Conservation (phyloP, 1,284 basidiomycete genomes). For the Quambalaria eucalypti region DNA sequence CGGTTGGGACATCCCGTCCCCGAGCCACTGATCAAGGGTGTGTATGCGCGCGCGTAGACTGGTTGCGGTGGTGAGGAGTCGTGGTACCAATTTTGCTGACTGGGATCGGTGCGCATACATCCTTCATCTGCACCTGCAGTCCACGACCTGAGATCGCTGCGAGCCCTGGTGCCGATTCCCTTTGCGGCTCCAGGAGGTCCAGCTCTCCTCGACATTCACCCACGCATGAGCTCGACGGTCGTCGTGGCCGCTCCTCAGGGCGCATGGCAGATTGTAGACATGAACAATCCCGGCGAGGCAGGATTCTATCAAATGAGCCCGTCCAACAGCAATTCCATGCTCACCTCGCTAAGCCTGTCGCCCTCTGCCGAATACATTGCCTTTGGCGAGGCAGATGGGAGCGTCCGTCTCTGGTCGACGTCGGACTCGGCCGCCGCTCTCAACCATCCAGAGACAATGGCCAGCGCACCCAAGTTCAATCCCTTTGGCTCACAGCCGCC, state of each 20-base stretch:
- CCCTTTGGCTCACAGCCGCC: slow-evolving; percentile 73
- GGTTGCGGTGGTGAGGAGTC: not conserved
- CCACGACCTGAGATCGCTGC: slow-evolving; percentile 76
- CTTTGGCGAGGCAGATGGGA: slow-evolving; percentile 80
- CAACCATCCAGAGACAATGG: slow-evolving; percentile 48
- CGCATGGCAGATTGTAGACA: slow-evolving; percentile 80
- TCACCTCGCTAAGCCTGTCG: slow-evolving; percentile 74
- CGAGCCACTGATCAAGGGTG: slow-evolving; percentile 73
- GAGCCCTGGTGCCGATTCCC: slow-evolving; percentile 68
- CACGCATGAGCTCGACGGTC: slow-evolving; percentile 67
- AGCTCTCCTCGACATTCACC: slow-evolving; percentile 73
- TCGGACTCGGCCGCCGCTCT: slow-evolving; percentile 26
- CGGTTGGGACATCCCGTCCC: slow-evolving; percentile 72
- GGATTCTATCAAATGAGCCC: slow-evolving; percentile 59
- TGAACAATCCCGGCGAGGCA: slow-evolving; percentile 59
- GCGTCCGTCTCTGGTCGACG: slow-evolving; percentile 73
- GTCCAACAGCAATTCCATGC: slow-evolving; percentile 56
- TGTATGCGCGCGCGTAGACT: not conserved
- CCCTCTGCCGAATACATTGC: slow-evolving; percentile 81
- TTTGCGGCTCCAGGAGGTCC: slow-evolving; percentile 69
- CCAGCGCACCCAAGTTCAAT: slow-evolving; percentile 58
- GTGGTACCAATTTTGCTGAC: not conserved
- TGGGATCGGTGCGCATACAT: no score
- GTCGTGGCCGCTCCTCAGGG: slow-evolving; percentile 75
- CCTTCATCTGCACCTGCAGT: no score